These are phyloP conservation scores for Nymphaea thermarum DNA, from an alignment of 164 flowering plant genomes.

Conservation along the genomic window DNA sequence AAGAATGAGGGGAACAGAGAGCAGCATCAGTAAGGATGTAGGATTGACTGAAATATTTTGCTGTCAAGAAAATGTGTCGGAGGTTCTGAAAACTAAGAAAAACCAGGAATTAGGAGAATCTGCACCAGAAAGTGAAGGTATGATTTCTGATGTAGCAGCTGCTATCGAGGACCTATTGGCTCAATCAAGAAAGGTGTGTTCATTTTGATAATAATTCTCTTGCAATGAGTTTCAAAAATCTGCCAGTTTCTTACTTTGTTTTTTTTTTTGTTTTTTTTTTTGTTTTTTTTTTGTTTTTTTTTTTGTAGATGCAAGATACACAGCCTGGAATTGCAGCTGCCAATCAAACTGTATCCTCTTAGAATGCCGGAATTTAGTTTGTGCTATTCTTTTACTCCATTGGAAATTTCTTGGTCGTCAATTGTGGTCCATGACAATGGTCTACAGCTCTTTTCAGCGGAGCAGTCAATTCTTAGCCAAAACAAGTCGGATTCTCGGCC, in stretches of 20 bases:
- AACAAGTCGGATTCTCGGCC: constrained; percentile 36
- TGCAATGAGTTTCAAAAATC: not conserved
- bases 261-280: too few species aligned
- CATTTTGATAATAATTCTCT: not conserved
- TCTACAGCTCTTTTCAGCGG: constrained; percentile 20
- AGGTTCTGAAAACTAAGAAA: constrained; percentile 9
- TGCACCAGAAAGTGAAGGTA: not conserved
- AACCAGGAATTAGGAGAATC: constrained; percentile 10
- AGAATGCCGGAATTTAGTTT: not conserved
- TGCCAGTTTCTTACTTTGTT: not conserved
- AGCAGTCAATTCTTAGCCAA: constrained; percentile 35
- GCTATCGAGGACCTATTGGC: constrained; percentile 87
- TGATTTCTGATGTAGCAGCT: constrained; percentile 74
- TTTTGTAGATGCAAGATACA: not conserved
- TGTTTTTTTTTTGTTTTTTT: not conserved
- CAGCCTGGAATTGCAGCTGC: constrained; percentile 17
- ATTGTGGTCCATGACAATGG: not conserved
- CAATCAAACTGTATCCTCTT: constrained; percentile 62
- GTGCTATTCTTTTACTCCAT: not conserved
- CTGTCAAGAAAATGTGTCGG: constrained; percentile 4
- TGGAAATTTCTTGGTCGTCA: not conserved
- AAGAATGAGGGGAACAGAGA: constrained; percentile 31
- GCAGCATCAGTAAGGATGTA: constrained; percentile 10
- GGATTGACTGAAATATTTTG: constrained; percentile 8
- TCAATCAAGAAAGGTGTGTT: constrained; percentile 73